Evolutionary conservation across 2,329 filamentous ascomycete genomes (phyloP), one percentile per base, ranked within the genome.

Genomic region (Neurospora sp.): DNA sequence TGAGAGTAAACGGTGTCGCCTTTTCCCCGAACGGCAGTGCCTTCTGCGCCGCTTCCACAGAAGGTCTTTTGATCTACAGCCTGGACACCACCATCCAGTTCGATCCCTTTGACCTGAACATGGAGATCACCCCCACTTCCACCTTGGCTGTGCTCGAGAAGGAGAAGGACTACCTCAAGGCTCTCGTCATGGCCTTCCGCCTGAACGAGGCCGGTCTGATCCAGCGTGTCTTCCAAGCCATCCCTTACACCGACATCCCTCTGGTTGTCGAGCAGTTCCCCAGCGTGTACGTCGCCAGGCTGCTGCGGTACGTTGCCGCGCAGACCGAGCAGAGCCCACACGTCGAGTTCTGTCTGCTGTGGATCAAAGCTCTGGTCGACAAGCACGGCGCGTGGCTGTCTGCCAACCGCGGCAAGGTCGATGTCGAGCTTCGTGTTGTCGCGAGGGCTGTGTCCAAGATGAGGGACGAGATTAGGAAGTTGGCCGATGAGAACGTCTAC

Each of bases 101-200:
- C 77, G 96, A 99, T 77, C 96, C 96, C 0, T 97, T 97, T 77
- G 96, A 99, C 78, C 88, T 99, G 17, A 94, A 97, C 79, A 91
- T 98, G 77, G 92, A 92, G 73, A 92, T 99, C 74, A 99, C 96
- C 4, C 95, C 95, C 0, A 89, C 92, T 1, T 93, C 91, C 2
- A 96, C 93, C 0, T 85, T 98, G 0, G 82, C 86, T 4, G 87
- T 90, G 10, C 82, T 91, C 39, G 85, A 90, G 70, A 82, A 80
- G 57, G 89, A 93, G 69, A 87, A 87, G 72, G 92, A 97, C 77
- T 97, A 92, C 79, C 87, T 98, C 73, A 97, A 96, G 81, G 95
- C 96, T 0, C 83, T 99, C 6, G 89, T 97, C 73, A 99, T 99
- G 96, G 91, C 94, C 1, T 99, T 99, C 85, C 91, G 96, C 6